phyloP scores from a whole-genome alignment of 1,139 yeast genomes.

The Barnettozyma hawaiiensis region DNA sequence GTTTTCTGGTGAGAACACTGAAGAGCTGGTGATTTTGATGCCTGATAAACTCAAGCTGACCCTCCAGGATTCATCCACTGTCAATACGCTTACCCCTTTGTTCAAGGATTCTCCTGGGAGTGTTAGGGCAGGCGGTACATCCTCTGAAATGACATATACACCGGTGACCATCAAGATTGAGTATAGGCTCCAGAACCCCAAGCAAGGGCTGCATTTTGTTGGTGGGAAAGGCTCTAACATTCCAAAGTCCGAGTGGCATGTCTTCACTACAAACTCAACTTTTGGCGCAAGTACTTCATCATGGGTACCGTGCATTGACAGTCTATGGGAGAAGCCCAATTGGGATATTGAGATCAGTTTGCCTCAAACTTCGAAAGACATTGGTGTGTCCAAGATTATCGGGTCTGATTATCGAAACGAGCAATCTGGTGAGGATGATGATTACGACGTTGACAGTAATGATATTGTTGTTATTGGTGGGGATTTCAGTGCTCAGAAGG shows the following conservation, averaged over 20 bases:
- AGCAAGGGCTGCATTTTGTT: slow-evolving; percentile 71
- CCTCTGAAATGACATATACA: slow-evolving; percentile 48
- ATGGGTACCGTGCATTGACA: slow-evolving; percentile 96
- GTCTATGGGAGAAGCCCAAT: slow-evolving; percentile 80
- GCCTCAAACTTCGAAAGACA: slow-evolving; percentile 74
- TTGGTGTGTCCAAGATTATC: slow-evolving; percentile 46
- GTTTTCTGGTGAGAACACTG: slow-evolving; percentile 60
- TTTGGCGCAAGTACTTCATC: slow-evolving; percentile 78
- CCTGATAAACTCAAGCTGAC: slow-evolving; percentile 69
- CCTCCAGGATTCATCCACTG: slow-evolving; percentile 46
- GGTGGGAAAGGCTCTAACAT: slow-evolving; percentile 40
- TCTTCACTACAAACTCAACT: slow-evolving; percentile 77
- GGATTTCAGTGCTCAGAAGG: slow-evolving; percentile 53
- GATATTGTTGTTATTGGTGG: slow-evolving; percentile 69
- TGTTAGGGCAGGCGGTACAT: slow-evolving; percentile 35
- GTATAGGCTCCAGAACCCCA: slow-evolving; percentile 61
- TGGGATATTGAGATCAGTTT: slow-evolving; percentile 87
- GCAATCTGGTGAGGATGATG: slow-evolving; percentile 29
- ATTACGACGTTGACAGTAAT: slow-evolving; percentile 37
- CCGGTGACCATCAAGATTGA: slow-evolving; percentile 71
- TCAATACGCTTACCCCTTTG: slow-evolving; percentile 41
- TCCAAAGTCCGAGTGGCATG: slow-evolving; percentile 61
- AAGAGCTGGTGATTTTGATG: slow-evolving; percentile 62
- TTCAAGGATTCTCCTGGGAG: slow-evolving; percentile 35
- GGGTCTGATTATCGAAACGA: slow-evolving; percentile 30